Evolutionary conservation across 2,329 filamentous ascomycete genomes (phyloP).

Genomic region (Penicillium sp.): DNA sequence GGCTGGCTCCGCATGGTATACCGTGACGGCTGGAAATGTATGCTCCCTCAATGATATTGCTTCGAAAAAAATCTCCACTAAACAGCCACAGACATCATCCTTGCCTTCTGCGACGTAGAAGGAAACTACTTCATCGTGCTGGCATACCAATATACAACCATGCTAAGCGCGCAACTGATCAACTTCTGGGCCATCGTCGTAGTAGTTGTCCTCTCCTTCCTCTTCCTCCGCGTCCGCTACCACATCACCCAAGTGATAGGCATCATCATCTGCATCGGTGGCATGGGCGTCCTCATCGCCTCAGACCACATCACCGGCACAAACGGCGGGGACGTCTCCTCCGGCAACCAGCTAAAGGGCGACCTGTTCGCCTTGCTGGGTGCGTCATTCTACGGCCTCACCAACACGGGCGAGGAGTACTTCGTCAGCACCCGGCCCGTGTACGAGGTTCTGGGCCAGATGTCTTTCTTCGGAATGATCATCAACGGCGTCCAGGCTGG

Average conservation of each 20-base stretch:
- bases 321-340: slow-evolving; percentile 59
- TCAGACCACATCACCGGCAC: slow-evolving; percentile 77
- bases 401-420: slow-evolving; percentile 92
- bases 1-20: slow-evolving; percentile 62
- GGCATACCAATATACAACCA: slow-evolving; percentile 87
- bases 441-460: slow-evolving; percentile 89
- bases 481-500: slow-evolving; percentile 89
- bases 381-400: slow-evolving; percentile 84
- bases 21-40: slow-evolving; percentile 80
- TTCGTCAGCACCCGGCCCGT: slow-evolving; percentile 80
- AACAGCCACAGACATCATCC: slow-evolving; percentile 61
- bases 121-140: slow-evolving; percentile 98
- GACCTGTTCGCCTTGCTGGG: slow-evolving; percentile 88
- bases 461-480: slow-evolving; percentile 80
- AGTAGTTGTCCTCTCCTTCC: slow-evolving; percentile 79
- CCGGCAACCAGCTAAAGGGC: slow-evolving; percentile 74
- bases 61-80: neutral
- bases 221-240: slow-evolving; percentile 83
- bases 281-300: slow-evolving; percentile 80
- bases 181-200: slow-evolving; percentile 98
- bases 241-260: slow-evolving; percentile 78
- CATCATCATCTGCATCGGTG: slow-evolving; percentile 86
- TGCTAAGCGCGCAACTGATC: slow-evolving; percentile 88
- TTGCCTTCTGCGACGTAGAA: slow-evolving; percentile 89
- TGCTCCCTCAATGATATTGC: neutral